phyloP scores from a whole-genome alignment of 805 yeast genomes.

The Zygotorulaspora sp. region DNA sequence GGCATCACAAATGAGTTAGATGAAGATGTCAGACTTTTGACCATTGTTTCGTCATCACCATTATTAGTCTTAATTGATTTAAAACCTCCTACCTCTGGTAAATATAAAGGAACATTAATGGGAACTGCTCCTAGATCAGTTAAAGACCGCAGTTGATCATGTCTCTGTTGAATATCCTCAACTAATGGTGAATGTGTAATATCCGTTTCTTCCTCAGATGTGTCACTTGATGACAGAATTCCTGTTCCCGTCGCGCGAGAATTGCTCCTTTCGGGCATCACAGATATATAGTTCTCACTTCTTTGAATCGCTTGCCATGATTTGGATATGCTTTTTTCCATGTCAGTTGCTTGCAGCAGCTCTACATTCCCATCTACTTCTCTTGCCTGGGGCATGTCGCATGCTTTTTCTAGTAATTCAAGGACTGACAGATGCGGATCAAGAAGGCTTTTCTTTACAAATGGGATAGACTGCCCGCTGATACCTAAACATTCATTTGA shows the following conservation, averaged over 20 bases:
- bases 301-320: conserved; percentile 32
- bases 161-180: conserved; percentile 6
- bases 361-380: conserved; percentile 1
- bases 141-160: conserved; percentile 6
- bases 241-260: conserved; percentile 21
- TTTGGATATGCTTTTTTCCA: conserved; percentile 21
- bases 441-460: conserved; percentile 19
- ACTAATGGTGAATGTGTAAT: conserved; percentile 13
- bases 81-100: conserved; percentile 7
- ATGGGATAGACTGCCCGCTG: conserved; percentile 3
- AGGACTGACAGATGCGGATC: conserved; percentile 34
- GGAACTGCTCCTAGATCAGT: conserved; percentile 5
- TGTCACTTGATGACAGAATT: conserved; percentile 29
- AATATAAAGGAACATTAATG: conserved; percentile 7
- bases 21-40: conserved; percentile 27
- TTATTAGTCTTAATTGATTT: conserved; percentile 8
- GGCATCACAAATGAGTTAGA: conserved; percentile 35
- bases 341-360: background rate
- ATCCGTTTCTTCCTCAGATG: conserved; percentile 33
- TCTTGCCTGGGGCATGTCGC: conserved; percentile 4
- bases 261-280: conserved; percentile 17
- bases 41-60: conserved; percentile 23
- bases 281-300: conserved; percentile 11
- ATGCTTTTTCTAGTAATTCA: conserved; percentile 21
- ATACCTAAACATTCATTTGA: conserved; percentile 1